Evolutionary conservation across 441 rosid species (phyloP), one percentile per base, ranked within the genome.

Genomic region (Adansonia rubrostipa): DNA sequence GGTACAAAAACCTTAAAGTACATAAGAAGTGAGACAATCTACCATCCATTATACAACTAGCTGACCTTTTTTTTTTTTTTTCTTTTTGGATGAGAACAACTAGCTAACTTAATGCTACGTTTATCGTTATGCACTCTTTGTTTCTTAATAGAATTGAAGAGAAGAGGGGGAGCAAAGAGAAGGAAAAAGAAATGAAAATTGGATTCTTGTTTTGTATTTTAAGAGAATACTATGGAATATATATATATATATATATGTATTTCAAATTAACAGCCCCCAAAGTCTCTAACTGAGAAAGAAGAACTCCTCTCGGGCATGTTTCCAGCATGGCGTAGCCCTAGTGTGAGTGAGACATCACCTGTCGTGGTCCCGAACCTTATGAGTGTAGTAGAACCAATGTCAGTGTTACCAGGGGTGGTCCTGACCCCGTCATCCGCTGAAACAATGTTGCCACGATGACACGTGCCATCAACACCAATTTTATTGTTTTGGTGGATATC

Each of bases 271-370:
- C 88, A 92, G 80, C 89, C 86, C 56, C 94, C 94, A 84, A 92
- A 92, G 82, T 91, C 97, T 71, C 92, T 89, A 79, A 93, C 81
- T 13, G 95, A 89, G 92, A 95, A 95, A 78, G 91, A 77, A 80
- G 89, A 79, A 36, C 72, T 82, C 75, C 89, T 90, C 79, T 95
- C 96, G 17, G 94, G 89, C 83, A 88, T 81, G 84, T 92, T 93
- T 17, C 91, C 92, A 60, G 93, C 93, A 79, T 96, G 97, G 74
- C 90, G 99, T 71, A 96, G 86, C 87, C 99, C 99, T 82, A 96
- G 86, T 51, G 99, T 96, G 86, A 96, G 97, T 9, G 99, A 96
- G 80, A 96, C 99, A 75, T 96, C 97, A n/a, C 96, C 96, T 36
- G 87, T 78, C 33, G 92, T 82, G 82, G 96, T 85, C 90, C 98